Base-by-base conservation (phyloP, 2,329 filamentous ascomycete species). In the Colletotrichum paranaense region DNA sequence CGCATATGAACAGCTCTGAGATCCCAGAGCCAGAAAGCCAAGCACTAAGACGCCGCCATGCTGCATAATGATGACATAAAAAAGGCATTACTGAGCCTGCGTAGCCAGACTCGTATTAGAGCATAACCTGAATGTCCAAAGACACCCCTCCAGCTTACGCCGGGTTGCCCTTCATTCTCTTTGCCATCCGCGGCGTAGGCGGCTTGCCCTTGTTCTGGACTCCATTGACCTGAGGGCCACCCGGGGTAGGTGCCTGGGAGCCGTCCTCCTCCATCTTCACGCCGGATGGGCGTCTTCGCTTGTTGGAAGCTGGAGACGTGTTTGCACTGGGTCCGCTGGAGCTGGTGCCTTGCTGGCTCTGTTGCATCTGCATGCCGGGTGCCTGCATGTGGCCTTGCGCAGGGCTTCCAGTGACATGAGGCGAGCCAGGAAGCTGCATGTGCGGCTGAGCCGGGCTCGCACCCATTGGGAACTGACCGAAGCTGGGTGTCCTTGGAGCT, bases 301-400 rank as follows among this genome's bases (percentile, higher is more conserved):
- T 91, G 76, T 90, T 90, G 42, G 88, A 89, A 28, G 88, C 86
- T 52, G 90, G 90, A 38, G 89, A 91, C 5, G 91, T 93, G 81
- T 92, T 93, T 69, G 91, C 90, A 78, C 90, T 92, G 7, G 90
- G 90, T 1, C 90, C 91, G 79, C 89, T 91, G 11, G 91, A 92
- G 79, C 85, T 90, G 38, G 91, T 92, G 52, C 91, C 91, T 79
- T 93, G 91, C 79, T 92, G 91, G 79, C 91, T 92, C 75, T 90
- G 89, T 79, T 93, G 91, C 73, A 91, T 84, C 79, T 91, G 89
- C 91, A 93, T 93, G 74, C 86, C 86, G 26, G 91, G 91, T 64
- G 90, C 89, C 80, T 91, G 89, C 87, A 92, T 91, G 65, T 88
- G 86, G 19, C 88, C 90, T 16, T 88, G 87, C 22, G 89, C 90